These are phyloP conservation scores for Leucaena leucocephala DNA, from an alignment of 306 rosid genomes.

Conservation along the genomic window DNA sequence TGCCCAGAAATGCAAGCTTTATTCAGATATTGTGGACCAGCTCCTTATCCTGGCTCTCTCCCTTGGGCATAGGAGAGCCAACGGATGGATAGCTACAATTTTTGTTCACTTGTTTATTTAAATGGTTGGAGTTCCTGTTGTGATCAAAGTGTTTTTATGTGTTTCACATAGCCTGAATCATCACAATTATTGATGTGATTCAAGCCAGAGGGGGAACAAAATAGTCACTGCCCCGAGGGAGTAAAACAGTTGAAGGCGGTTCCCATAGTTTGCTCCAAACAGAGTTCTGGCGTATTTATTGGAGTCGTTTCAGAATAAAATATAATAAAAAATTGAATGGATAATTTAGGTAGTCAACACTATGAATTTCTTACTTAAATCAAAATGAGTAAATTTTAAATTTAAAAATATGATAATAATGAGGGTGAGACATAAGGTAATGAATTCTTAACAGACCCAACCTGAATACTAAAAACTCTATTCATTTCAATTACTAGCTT, in stretches of 20 bases:
- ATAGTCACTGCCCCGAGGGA: background rate
- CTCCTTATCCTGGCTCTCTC: slow-evolving; percentile 71
- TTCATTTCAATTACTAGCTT: too few relatives aligned
- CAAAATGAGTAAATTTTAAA: too few relatives aligned
- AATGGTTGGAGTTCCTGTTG: background rate
- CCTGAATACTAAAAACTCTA: too few relatives aligned
- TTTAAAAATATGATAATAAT: too few relatives aligned
- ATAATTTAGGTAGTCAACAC: too few relatives aligned
- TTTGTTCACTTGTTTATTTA: background rate
- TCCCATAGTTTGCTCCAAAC: background rate
- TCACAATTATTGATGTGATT: background rate
- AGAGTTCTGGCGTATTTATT: background rate
- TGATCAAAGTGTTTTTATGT: background rate
- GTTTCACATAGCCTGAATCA: background rate
- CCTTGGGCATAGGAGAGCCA: slow-evolving; percentile 56
- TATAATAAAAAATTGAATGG: too few relatives aligned
- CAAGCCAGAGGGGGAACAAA: background rate
- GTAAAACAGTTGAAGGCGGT: background rate
- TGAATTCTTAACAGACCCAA: background rate
- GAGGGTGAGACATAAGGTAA: background rate
- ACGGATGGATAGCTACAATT: background rate
- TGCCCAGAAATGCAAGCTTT: slow-evolving; percentile 90
- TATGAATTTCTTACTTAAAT: background rate
- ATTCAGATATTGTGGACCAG: slow-evolving; percentile 80
- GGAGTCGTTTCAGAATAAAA: too few relatives aligned